Conservation (phyloP, 202 grass and related monocot species). For the Alloteropsis angusta region DNA sequence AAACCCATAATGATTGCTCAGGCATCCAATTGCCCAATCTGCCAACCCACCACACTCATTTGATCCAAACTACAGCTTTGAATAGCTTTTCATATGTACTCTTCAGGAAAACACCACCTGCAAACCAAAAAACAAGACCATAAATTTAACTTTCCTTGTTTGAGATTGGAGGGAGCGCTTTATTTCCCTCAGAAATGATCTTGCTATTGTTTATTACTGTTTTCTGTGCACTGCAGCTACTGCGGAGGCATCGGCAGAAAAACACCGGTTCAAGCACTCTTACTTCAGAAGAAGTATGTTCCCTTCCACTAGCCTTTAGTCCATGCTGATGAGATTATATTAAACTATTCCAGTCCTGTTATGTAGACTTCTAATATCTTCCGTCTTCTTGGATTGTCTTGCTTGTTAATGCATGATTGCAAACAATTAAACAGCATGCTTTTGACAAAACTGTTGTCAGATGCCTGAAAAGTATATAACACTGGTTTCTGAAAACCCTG, state of each 20-base stretch:
- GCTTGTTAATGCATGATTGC: slow-evolving; percentile 7
- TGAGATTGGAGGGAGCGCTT: not conserved
- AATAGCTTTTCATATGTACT: not conserved
- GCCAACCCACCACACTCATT: not conserved
- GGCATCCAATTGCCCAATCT: not conserved
- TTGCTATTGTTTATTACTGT: slow-evolving; percentile 24
- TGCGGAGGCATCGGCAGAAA: slow-evolving; percentile 76
- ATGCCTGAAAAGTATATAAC: slow-evolving; percentile 7
- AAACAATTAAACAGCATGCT: not conserved
- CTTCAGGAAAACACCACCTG: not conserved
- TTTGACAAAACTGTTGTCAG: not conserved
- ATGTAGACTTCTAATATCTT: not conserved
- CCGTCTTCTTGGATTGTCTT: slow-evolving; percentile 13
- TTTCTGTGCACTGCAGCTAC: slow-evolving; percentile 39
- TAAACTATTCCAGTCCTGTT: not conserved
- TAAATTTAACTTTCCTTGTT: not conserved
- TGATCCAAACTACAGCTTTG: not conserved
- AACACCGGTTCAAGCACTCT: slow-evolving; percentile 66
- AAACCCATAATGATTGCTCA: not conserved
- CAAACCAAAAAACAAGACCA: not conserved
- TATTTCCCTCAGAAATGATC: slow-evolving; percentile 14
- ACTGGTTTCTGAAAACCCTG: slow-evolving; percentile 10
- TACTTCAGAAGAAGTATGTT: slow-evolving; percentile 90
- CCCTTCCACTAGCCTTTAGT: slow-evolving; percentile 30
- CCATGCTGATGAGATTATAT: not conserved